phyloP scores from a whole-genome alignment of 345 rosid species.

The Anastatica hierochuntica region DNA sequence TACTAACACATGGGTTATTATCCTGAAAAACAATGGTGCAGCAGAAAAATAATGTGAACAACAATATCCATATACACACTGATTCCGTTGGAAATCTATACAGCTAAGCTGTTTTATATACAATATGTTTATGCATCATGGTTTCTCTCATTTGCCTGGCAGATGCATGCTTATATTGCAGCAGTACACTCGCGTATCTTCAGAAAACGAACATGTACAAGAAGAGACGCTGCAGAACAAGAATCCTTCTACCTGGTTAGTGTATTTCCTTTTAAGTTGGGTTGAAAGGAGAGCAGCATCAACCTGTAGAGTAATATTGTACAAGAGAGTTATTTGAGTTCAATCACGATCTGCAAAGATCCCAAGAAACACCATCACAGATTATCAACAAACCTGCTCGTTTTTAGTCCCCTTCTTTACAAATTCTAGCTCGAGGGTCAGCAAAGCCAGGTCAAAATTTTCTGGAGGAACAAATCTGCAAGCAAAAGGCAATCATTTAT shows the following conservation, averaged over 20 bases:
- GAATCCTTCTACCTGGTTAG: slow-evolving; percentile 52
- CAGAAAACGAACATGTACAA: neutral
- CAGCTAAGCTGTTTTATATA: slow-evolving; percentile 1
- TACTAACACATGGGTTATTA: neutral
- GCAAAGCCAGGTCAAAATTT: slow-evolving; percentile 59
- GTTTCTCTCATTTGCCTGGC: neutral
- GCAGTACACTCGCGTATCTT: neutral
- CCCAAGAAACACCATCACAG: neutral
- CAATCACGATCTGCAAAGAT: neutral
- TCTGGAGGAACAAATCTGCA: slow-evolving; percentile 79
- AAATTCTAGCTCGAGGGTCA: slow-evolving; percentile 80
- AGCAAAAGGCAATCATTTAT: neutral
- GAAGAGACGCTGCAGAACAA: neutral
- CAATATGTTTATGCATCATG: neutral
- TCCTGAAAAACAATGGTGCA: neutral
- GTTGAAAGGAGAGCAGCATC: slow-evolving; percentile 80
- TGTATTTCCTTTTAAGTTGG: slow-evolving; percentile 70
- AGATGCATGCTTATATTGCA: neutral
- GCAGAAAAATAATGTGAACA: neutral
- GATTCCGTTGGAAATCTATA: slow-evolving; percentile 4
- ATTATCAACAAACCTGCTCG: slow-evolving; percentile 56
- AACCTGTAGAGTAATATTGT: slow-evolving; percentile 36
- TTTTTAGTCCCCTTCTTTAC: slow-evolving; percentile 82
- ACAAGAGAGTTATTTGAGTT: neutral
- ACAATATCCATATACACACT: neutral